phyloP scores from a whole-genome alignment of 2,329 filamentous ascomycete species.

The Aspergillus unguis region DNA sequence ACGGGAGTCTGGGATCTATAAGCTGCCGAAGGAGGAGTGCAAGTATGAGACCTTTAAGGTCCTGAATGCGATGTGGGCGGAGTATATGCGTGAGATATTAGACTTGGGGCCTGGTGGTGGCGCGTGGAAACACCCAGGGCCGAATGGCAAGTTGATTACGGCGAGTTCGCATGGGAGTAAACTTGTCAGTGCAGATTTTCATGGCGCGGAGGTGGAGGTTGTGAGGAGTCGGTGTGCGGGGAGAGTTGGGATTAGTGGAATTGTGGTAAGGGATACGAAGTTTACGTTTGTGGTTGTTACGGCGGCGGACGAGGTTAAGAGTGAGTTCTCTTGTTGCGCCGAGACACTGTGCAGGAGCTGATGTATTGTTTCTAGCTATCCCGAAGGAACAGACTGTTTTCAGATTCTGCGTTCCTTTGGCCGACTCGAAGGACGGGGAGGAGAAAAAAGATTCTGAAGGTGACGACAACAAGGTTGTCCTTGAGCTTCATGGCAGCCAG shows the following conservation, averaged over 20 bases:
- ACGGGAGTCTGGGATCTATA: constrained; percentile 67
- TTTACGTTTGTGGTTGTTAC: constrained; percentile 85
- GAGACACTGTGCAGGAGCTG: background rate
- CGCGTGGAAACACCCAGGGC: background rate
- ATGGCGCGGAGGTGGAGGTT: constrained; percentile 80
- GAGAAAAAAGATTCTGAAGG: constrained; percentile 15
- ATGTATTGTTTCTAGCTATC: constrained; percentile 49
- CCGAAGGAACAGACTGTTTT: constrained; percentile 92
- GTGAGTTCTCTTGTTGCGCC: constrained; percentile 35
- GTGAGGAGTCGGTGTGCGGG: constrained; percentile 76
- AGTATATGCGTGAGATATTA: constrained; percentile 79
- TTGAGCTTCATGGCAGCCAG: constrained; percentile 84
- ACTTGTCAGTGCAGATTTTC: constrained; percentile 81
- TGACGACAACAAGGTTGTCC: constrained; percentile 56
- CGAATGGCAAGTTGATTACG: constrained; percentile 46
- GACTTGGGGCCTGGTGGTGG: constrained; percentile 48
- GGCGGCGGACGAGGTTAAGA: constrained; percentile 64
- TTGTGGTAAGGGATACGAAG: constrained; percentile 84
- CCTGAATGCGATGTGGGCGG: constrained; percentile 74
- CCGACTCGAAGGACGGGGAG: constrained; percentile 13
- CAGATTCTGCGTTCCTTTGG: constrained; percentile 64
- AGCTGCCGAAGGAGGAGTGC: constrained; percentile 65
- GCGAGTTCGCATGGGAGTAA: constrained; percentile 55
- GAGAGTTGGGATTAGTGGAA: constrained; percentile 77
- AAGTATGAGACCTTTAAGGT: constrained; percentile 75